Conservation (phyloP, 1,284 basidiomycete genomes). For the Leccinum subrobustum region DNA sequence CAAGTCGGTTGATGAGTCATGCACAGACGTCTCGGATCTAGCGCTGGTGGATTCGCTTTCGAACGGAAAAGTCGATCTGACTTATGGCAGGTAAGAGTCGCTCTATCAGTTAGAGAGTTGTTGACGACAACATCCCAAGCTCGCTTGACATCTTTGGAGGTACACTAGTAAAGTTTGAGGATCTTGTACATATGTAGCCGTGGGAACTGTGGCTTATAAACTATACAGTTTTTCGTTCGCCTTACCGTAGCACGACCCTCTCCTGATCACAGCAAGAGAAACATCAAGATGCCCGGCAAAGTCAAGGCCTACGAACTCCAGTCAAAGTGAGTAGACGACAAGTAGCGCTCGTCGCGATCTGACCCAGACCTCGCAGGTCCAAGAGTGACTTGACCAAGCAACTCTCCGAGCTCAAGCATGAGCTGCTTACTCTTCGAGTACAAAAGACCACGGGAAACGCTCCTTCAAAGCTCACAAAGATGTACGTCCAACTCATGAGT, state of each 20-base stretch:
- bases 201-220: constrained; percentile 38
- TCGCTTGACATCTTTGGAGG: constrained; percentile 87
- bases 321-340: constrained; percentile 74
- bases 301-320: constrained; percentile 99
- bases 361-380: constrained; percentile 56
- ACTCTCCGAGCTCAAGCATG: constrained; percentile 92
- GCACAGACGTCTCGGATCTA: constrained; percentile 79
- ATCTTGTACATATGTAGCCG: constrained; percentile 48
- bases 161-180: constrained; percentile 65
- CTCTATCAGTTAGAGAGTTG: neutral
- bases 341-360: neutral
- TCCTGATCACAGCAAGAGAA: constrained; percentile 29
- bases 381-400: constrained; percentile 98
- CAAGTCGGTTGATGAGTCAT: constrained; percentile 9
- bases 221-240: constrained; percentile 34
- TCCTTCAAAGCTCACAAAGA: constrained; percentile 95
- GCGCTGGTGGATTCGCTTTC: constrained; percentile 82
- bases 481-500: constrained; percentile 58
- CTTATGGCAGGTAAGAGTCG: constrained; percentile 83
- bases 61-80: constrained; percentile 87
- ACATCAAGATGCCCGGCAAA: constrained; percentile 73
- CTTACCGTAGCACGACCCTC: constrained; percentile 10
- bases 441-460: constrained; percentile 98
- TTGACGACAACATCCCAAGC: constrained; percentile 36
- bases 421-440: constrained; percentile 91